Percentiles rank a stretch among this genome's conserved stretches.
These are phyloP conservation scores for Zygoascus bituminiphila DNA, from an alignment of 805 yeast genomes.

Conservation along the genomic window DNA sequence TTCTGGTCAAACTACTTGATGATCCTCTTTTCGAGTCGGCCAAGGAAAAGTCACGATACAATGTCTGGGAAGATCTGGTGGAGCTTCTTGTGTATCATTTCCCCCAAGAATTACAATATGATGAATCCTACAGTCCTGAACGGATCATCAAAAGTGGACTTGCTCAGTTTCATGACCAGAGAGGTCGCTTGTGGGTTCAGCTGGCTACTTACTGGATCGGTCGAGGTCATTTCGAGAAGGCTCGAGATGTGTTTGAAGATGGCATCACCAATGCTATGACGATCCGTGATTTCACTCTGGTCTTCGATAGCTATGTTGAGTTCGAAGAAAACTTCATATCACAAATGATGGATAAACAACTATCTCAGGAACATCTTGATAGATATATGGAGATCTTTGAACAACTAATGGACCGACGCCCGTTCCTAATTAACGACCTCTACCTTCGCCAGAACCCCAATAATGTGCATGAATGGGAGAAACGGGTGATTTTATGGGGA, in stretches of 20 bases:
- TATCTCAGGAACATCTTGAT: constrained; percentile 32
- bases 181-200: constrained; percentile 39
- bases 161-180: constrained; percentile 50
- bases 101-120: constrained; percentile 12
- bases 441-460: constrained; percentile 53
- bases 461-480: constrained; percentile 61
- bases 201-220: constrained; percentile 42
- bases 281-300: constrained; percentile 50
- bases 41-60: constrained; percentile 38
- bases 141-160: constrained; percentile 31
- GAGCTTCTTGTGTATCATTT: constrained; percentile 33
- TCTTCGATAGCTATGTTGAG: constrained; percentile 57
- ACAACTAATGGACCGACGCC: constrained; percentile 46
- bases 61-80: constrained; percentile 40
- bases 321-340: constrained; percentile 47
- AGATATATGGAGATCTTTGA: constrained; percentile 44
- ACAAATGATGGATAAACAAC: constrained; percentile 23
- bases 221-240: constrained; percentile 31
- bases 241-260: constrained; percentile 39
- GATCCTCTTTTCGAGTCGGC: constrained; percentile 31
- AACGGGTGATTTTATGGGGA: constrained; percentile 43
- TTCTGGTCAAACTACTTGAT: constrained; percentile 32
- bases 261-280: constrained; percentile 43
- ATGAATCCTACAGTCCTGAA: constrained; percentile 26
- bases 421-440: constrained; percentile 57